Conservation (phyloP, 2,329 filamentous ascomycete species). For the Aspergillus sp. region DNA sequence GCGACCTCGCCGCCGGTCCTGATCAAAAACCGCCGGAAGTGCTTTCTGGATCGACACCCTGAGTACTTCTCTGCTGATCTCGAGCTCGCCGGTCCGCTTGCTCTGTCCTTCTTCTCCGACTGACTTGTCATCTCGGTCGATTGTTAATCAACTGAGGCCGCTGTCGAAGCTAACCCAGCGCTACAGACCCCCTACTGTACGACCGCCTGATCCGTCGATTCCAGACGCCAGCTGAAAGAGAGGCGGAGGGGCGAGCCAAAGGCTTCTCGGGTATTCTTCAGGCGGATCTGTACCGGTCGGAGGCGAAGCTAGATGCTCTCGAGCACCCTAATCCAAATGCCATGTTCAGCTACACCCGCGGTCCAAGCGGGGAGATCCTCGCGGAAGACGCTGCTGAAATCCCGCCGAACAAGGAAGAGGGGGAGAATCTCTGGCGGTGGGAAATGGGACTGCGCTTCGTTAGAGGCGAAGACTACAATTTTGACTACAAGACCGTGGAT, state of each 20-base stretch:
- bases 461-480: slow-evolving; percentile 63
- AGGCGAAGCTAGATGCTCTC: slow-evolving; percentile 61
- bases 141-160: slow-evolving; percentile 4
- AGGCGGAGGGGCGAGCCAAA: slow-evolving; percentile 61
- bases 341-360: slow-evolving; percentile 42
- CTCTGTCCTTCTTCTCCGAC: slow-evolving; percentile 18
- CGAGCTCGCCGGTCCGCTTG: slow-evolving; percentile 50
- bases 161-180: slow-evolving; percentile 20
- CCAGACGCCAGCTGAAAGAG: slow-evolving; percentile 62
- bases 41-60: slow-evolving; percentile 63
- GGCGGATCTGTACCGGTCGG: slow-evolving; percentile 64
- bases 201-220: slow-evolving; percentile 69
- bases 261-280: slow-evolving; percentile 73
- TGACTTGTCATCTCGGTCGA: slow-evolving; percentile 10
- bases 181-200: slow-evolving; percentile 66
- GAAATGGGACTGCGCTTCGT: slow-evolving; percentile 69
- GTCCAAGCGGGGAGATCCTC: slow-evolving; percentile 47
- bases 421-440: slow-evolving; percentile 57
- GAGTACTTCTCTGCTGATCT: slow-evolving; percentile 60
- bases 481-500: slow-evolving; percentile 66
- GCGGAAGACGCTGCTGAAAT: slow-evolving; percentile 51
- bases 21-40: slow-evolving; percentile 66
- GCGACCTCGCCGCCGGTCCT: slow-evolving; percentile 39
- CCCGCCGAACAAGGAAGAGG: slow-evolving; percentile 55
- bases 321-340: slow-evolving; percentile 44